These are phyloP conservation scores for Circinella minor DNA, from an alignment of 371 early-diverging fungal genomes.

Conservation along the genomic window DNA sequence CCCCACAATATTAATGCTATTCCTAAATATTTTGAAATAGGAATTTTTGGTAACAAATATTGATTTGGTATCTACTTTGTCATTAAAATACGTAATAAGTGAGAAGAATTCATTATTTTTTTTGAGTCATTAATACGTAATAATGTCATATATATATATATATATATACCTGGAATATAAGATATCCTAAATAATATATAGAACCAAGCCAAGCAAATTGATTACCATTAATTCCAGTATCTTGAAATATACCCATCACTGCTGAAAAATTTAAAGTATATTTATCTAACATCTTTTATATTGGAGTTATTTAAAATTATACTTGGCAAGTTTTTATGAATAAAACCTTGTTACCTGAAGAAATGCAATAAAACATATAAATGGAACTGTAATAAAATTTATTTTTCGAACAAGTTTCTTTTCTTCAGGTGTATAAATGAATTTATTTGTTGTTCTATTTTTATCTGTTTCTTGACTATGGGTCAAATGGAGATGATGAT, in stretches of 20 bases:
- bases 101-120: too few species aligned
- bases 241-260: conserved; percentile 32
- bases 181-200: conserved; percentile 39
- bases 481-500: too few species aligned
- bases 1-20: conserved; percentile 38
- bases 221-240: conserved; percentile 22
- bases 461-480: neutral
- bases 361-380: conserved; percentile 21
- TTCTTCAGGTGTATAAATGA: conserved; percentile 29
- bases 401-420: conserved; percentile 43
- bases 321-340: too few species aligned
- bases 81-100: neutral
- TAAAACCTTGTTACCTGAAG: conserved; percentile 18
- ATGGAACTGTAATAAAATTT: conserved; percentile 27
- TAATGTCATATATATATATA: neutral
- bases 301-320: neutral
- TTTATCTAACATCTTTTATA: conserved; percentile 39
- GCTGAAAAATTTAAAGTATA: conserved; percentile 31
- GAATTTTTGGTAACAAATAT: conserved; percentile 32
- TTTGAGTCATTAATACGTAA: too few species aligned
- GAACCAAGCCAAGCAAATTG: conserved; percentile 41
- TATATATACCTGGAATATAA: conserved; percentile 33
- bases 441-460: too few species aligned
- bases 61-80: conserved; percentile 26
- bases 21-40: conserved; percentile 35